Base-by-base conservation (phyloP, 768 basidiomycete species). In the Boletus rubescentipes region DNA sequence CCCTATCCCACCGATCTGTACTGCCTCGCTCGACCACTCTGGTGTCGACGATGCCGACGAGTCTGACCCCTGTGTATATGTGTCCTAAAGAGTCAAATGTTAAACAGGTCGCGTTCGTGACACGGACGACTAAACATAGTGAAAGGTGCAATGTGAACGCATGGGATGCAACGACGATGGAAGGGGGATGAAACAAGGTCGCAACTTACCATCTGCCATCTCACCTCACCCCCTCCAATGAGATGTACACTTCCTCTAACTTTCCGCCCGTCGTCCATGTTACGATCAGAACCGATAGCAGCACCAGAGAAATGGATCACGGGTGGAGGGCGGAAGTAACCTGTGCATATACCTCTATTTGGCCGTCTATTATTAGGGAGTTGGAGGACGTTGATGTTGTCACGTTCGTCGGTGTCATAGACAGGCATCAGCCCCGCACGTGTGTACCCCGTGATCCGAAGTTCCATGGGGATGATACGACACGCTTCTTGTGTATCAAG, bases 1-100 rank as follows among this genome's bases (percentile, higher is more conserved):
- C 7, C 80, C 81, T 15, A 79, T 67, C 2, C 76, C 77, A 12
- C 84, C 84, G 11, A 84, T 64, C 54, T 85, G 83, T 0, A 85
- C 68, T n/a, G 75, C 79, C 55, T 85, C 83, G 12, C 74, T 77
- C 2, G 71, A 67, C 83, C 83, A 85, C 55, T 81, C 76, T 0
- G 76, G 70, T 5, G 54, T 54, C 18, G 64, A 61, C 16, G 74
- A 66, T 11, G 70, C 70, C 0, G 67, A 48, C 15, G 69, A 55
- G 20, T 57, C 65, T 5, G 75, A 73, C 2, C 65, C 71, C 72
- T 78, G 59, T 15, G 38, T 40, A 20, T 46, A 50, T 2, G 63
- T 65, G 30, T 67, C 58, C 62, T 64, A 35, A 2, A 49, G 6
- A 15, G 44, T 51, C 32, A 45, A 36, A 49, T 6, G 36, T 61